Evolutionary conservation across 805 yeast species (phyloP).

Genomic region (Cephaloascus albidus): DNA sequence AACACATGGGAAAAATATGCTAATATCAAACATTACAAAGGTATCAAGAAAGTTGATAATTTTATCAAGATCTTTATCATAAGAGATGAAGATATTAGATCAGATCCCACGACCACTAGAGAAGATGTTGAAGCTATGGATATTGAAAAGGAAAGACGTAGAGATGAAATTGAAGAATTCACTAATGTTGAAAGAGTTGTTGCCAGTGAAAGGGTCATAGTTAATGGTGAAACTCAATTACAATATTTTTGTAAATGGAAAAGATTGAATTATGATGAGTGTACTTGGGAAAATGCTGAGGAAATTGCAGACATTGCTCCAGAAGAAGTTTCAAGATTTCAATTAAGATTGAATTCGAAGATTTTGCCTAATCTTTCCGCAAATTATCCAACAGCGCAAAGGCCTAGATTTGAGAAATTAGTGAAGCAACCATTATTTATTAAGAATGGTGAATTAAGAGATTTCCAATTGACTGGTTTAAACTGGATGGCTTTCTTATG

Average conservation of each 20-base stretch:
- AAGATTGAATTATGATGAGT: slow-evolving; percentile 85
- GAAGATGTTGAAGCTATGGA: slow-evolving; percentile 95
- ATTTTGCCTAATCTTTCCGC: slow-evolving; percentile 78
- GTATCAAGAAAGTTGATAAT: slow-evolving; percentile 81
- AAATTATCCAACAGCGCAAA: slow-evolving; percentile 51
- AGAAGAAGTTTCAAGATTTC: slow-evolving; percentile 72
- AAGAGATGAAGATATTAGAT: slow-evolving; percentile 65
- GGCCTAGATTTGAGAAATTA: slow-evolving; percentile 88
- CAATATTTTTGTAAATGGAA: slow-evolving; percentile 91
- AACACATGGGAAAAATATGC: slow-evolving; percentile 85
- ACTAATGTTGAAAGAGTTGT: slow-evolving; percentile 86
- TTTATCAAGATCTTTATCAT: slow-evolving; percentile 74
- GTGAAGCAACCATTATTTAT: slow-evolving; percentile 81
- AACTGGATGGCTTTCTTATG: slow-evolving; percentile 99
- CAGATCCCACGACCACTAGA: slow-evolving; percentile 73
- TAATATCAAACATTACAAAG: slow-evolving; percentile 45
- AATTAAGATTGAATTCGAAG: slow-evolving; percentile 72
- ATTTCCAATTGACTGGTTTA: slow-evolving; percentile 94
- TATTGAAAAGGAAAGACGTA: slow-evolving; percentile 74
- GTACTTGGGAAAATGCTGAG: slow-evolving; percentile 94
- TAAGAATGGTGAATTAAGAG: slow-evolving; percentile 86
- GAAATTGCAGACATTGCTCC: slow-evolving; percentile 82
- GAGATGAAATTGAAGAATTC: slow-evolving; percentile 78
- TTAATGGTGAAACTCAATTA: slow-evolving; percentile 56
- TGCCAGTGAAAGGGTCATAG: slow-evolving; percentile 68